Conservation (phyloP, 176 grass and related monocot species). For the Cenchrus fungigraminus region DNA sequence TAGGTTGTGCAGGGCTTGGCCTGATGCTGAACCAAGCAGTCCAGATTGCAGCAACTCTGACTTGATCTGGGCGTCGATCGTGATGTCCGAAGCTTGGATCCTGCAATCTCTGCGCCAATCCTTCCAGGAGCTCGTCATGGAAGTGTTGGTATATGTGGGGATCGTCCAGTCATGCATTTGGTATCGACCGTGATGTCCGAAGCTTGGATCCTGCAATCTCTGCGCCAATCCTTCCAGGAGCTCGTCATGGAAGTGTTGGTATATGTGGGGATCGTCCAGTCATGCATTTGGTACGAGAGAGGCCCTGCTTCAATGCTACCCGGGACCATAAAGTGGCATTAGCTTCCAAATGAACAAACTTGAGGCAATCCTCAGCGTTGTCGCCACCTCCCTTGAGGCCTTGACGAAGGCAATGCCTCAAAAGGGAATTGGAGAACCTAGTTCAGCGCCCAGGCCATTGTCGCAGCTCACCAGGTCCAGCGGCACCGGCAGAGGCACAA, state of each 20-base stretch:
- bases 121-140: background rate
- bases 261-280: background rate
- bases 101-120: background rate
- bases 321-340: too few species aligned
- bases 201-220: background rate
- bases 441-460: too few species aligned
- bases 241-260: background rate
- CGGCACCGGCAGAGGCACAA: background rate
- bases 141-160: background rate
- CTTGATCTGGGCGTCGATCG: background rate
- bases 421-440: too few species aligned
- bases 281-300: background rate
- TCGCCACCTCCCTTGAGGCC: too few species aligned
- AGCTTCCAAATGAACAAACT: too few species aligned
- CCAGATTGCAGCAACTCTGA: background rate
- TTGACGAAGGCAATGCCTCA: too few species aligned
- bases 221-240: constrained; percentile 9
- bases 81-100: background rate
- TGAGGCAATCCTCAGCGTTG: too few species aligned
- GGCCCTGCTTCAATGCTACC: too few species aligned
- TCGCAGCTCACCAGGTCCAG: background rate
- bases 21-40: background rate
- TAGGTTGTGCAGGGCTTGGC: too few species aligned
- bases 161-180: background rate
- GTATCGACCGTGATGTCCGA: background rate